These are phyloP conservation scores for Thielaviopsis cerberus DNA, from an alignment of 2,329 filamentous ascomycete genomes.

Conservation along the genomic window DNA sequence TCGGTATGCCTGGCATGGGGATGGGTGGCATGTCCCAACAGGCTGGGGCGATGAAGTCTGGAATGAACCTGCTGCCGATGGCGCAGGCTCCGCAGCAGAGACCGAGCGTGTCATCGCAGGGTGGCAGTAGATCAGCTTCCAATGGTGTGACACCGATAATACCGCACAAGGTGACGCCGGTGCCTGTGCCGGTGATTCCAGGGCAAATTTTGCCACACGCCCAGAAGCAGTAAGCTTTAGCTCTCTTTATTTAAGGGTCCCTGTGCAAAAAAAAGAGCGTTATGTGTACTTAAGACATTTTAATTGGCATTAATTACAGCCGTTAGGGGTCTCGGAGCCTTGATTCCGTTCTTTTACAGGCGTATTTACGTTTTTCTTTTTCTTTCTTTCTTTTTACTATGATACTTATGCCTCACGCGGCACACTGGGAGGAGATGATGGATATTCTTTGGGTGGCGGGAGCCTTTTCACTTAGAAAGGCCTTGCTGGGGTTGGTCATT, in stretches of 20 bases:
- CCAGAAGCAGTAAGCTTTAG: neutral
- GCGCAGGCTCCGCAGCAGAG: neutral
- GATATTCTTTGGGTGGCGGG: neutral
- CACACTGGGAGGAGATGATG: neutral
- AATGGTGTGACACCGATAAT: conserved; percentile 17
- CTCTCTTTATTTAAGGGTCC: neutral
- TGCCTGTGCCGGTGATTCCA: conserved; percentile 25
- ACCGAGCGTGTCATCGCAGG: neutral
- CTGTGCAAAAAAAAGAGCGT: too few relatives aligned
- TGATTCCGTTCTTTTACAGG: too few relatives aligned
- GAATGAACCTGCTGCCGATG: neutral
- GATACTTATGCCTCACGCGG: neutral
- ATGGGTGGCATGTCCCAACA: neutral
- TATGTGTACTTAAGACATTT: too few relatives aligned
- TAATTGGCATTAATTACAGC: too few relatives aligned
- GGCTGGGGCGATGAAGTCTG: neutral
- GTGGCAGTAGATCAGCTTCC: neutral
- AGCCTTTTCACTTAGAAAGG: neutral
- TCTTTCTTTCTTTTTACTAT: neutral
- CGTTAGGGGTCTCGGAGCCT: too few relatives aligned
- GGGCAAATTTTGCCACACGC: neutral
- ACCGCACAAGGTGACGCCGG: conserved; percentile 26
- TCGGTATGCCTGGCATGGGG: neutral
- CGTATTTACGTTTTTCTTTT: neutral
- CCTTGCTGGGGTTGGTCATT: neutral